These are phyloP conservation scores for Fusarium sp. DNA, from an alignment of 2,329 filamentous ascomycete species.

Conservation along the genomic window DNA sequence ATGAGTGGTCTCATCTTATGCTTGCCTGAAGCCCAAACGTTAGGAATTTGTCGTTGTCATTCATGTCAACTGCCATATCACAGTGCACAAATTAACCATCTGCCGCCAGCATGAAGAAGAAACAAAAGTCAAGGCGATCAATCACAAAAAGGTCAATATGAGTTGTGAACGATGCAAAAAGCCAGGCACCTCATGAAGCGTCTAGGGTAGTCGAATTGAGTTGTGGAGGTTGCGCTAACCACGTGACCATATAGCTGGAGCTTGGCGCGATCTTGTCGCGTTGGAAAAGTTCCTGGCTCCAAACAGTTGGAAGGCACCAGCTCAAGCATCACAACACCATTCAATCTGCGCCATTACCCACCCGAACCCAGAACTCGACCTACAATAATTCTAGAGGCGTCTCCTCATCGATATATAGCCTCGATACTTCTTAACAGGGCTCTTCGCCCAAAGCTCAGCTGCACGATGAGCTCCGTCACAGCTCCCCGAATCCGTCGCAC, in stretches of 20 bases:
- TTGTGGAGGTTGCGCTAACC: neutral
- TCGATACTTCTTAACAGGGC: constrained; percentile 23
- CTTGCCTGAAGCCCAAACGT: neutral
- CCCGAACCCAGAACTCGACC: neutral
- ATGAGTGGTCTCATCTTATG: neutral
- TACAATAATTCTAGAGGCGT: neutral
- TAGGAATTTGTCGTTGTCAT: neutral
- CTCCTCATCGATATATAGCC: neutral
- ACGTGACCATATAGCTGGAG: constrained; percentile 36
- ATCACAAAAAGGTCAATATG: too few species aligned
- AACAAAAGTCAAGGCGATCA: neutral
- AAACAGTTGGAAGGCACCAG: constrained; percentile 10
- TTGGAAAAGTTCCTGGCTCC: constrained; percentile 42
- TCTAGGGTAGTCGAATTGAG: constrained; percentile 4
- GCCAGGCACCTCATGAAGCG: too few species aligned
- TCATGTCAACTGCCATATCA: neutral
- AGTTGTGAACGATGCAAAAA: too few species aligned
- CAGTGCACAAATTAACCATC: neutral
- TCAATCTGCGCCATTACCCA: neutral
- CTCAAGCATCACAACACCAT: constrained; percentile 14
- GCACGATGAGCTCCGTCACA: constrained; percentile 49
- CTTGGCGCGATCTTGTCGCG: constrained; percentile 44
- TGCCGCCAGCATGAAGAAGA: neutral
- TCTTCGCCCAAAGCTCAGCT: constrained; percentile 35
- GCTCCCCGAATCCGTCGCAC: constrained; percentile 60